Evolutionary conservation across 2,329 filamentous ascomycete species (phyloP).

Genomic region (Nemania serpens): DNA sequence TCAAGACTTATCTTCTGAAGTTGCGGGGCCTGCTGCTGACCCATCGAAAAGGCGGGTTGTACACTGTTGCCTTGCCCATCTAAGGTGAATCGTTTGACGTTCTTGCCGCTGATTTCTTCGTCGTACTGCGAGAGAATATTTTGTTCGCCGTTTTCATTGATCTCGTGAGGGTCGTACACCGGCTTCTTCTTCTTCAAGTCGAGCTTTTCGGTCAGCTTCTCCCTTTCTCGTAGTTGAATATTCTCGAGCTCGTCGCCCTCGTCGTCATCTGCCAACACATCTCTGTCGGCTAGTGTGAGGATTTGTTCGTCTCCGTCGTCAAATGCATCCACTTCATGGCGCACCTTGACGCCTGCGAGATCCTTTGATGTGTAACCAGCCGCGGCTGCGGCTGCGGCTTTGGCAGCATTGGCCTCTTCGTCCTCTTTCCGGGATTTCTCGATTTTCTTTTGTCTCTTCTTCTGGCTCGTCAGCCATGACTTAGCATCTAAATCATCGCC

Average conservation of each 20-base stretch:
- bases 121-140: constrained; percentile 89
- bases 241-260: constrained; percentile 91
- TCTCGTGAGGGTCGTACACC: constrained; percentile 82
- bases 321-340: constrained; percentile 82
- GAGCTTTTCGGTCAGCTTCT: constrained; percentile 74
- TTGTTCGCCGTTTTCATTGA: constrained; percentile 67
- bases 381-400: constrained; percentile 66
- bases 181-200: constrained; percentile 89
- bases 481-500: constrained; percentile 74
- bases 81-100: constrained; percentile 84
- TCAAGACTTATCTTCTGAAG: constrained; percentile 78
- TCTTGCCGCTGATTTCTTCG: constrained; percentile 91
- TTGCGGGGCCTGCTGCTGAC: constrained; percentile 64
- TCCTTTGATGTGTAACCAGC: constrained; percentile 81
- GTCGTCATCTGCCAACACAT: constrained; percentile 77
- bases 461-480: constrained; percentile 85
- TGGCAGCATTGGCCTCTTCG: constrained; percentile 78
- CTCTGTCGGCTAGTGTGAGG: constrained; percentile 90
- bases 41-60: constrained; percentile 59
- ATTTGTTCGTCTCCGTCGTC: constrained; percentile 85
- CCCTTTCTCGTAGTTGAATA: constrained; percentile 69
- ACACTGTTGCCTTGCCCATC: constrained; percentile 76
- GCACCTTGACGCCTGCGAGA: constrained; percentile 87
- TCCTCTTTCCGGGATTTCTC: constrained; percentile 73
- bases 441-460: constrained; percentile 93